A percentile compares a stretch with the other conserved stretches of the same genome.
phyloP scores from a whole-genome alignment of 169 alveolate genomes.

The Plasmodium inui region DNA sequence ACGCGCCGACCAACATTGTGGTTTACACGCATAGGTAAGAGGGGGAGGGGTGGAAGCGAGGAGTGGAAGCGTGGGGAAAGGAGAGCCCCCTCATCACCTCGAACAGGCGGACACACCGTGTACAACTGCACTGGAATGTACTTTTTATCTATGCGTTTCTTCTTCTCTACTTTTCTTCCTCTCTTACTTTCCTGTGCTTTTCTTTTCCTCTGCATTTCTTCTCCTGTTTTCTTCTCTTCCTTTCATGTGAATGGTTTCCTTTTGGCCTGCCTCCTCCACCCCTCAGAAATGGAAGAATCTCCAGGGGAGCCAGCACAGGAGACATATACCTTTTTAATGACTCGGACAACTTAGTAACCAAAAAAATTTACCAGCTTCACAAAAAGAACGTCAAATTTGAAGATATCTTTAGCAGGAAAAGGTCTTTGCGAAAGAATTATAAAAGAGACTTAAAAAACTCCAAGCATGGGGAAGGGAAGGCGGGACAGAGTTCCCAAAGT shows the following conservation, averaged over 20 bases:
- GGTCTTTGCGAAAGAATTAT: conserved; percentile 71
- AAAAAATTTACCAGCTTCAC: conserved; percentile 55
- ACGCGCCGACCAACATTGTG: conserved; percentile 90
- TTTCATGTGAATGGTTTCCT: not conserved
- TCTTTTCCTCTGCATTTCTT: too few relatives aligned
- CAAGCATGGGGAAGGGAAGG: not conserved
- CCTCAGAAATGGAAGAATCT: conserved; percentile 57
- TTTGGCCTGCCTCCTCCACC: not conserved
- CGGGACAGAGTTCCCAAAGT: not conserved
- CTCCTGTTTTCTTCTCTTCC: not conserved
- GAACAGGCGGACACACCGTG: not conserved
- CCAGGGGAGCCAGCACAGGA: conserved; percentile 68
- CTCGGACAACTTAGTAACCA: conserved; percentile 35
- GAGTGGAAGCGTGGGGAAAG: not conserved
- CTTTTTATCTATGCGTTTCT: not conserved
- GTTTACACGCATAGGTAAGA: conserved; percentile 87
- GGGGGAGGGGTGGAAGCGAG: not conserved
- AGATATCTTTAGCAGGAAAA: conserved; percentile 62
- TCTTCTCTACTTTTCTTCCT: too few relatives aligned
- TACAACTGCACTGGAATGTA: not conserved
- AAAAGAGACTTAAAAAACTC: conserved; percentile 41
- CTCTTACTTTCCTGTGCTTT: not conserved
- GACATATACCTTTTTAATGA: conserved; percentile 59
- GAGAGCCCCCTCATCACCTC: not conserved
- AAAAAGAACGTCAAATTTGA: conserved; percentile 68